Percentiles rank a stretch among this genome's conserved stretches.
Evolutionary conservation across 2,329 filamentous ascomycete species (phyloP).

Genomic region (Colletotrichum sansevieriae): DNA sequence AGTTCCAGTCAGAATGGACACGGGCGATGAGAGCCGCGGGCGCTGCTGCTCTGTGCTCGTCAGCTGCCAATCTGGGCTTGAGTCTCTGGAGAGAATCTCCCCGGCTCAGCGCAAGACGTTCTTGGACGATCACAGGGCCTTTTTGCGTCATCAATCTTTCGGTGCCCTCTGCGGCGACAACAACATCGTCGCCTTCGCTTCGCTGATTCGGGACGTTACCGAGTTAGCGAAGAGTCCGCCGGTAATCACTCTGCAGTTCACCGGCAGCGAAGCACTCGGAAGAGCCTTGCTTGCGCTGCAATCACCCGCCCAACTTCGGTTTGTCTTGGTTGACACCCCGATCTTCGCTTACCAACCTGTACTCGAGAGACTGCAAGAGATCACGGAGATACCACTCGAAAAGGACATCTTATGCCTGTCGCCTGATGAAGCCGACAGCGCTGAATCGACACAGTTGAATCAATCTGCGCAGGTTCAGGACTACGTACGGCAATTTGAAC

Average conservation of each 20-base stretch:
- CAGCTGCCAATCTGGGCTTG: constrained; percentile 60
- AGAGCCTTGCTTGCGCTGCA: constrained; percentile 62
- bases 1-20: constrained; percentile 53
- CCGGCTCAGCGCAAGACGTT: constrained; percentile 56
- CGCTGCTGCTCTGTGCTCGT: constrained; percentile 54
- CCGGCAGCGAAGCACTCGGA: constrained; percentile 58
- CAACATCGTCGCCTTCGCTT: constrained; percentile 71
- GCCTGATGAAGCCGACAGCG: neutral
- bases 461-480: neutral
- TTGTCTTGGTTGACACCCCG: constrained; percentile 73
- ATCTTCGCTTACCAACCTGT: constrained; percentile 79
- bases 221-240: constrained; percentile 59
- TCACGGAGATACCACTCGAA: constrained; percentile 67
- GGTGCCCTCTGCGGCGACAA: constrained; percentile 68
- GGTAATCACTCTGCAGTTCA: constrained; percentile 64
- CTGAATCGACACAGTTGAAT: neutral
- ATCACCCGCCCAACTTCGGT: constrained; percentile 50
- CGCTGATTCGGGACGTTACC: constrained; percentile 64
- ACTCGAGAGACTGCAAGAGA: constrained; percentile 68
- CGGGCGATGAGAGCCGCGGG: constrained; percentile 47
- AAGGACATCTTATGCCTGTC: constrained; percentile 60
- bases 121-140: constrained; percentile 59
- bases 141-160: constrained; percentile 72
- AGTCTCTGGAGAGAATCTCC: constrained; percentile 49
- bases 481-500: neutral